Base-by-base conservation (phyloP, 208 protist species). In the Acanthamoeba triangularis region DNA sequence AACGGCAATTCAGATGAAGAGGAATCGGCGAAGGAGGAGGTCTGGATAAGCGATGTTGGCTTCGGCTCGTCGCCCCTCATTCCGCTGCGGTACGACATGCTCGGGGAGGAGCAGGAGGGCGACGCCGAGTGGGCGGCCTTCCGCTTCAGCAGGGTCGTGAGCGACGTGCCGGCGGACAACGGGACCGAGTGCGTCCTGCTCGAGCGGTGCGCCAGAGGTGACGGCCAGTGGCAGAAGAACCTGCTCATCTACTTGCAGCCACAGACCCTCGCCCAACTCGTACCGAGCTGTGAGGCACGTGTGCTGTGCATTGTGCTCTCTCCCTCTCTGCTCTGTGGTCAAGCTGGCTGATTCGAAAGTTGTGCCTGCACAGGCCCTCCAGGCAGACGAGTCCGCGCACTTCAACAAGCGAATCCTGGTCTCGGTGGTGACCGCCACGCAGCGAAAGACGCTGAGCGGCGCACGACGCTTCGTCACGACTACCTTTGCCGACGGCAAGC, bases 391-490 rank as follows among this genome's bases (percentile, higher is more conserved):
- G 8, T 30, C 20, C 11, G 13, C 74, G 41, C 37, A 82, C 74
- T 52, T 82, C 23, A 82, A 44, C 74, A 82, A 28, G 74, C 74
- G 74, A 0, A 49, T 82, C 74, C 14, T 82, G 10, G 33, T 82
- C 33, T 82, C 74, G 74, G 25, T 11, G 23, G 44, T 82, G 16
- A 54, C 18, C 6, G 74, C 54, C n/a, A 82, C 16, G 6, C 3
- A 82, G 74, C 74, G 74, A 30, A 82, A 54, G 74, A 82, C 74
- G 14, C 74, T 82, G 74, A 82, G 37, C 41, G 74, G 74, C 11
- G 37, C 37, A 18, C 44, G 44, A 6, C 74, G 74, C 41, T 28
- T 54, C 74, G 28, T 47, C 44, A 82, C 41, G 37, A 82, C 74
- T 1, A 47, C 37, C 41, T 82, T 82, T 82, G 65, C 74, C 74